Percentiles rank a stretch among this genome's conserved stretches.
These are phyloP conservation scores for Ramaria sp. DNA, from an alignment of 768 basidiomycete genomes.

Conservation along the genomic window DNA sequence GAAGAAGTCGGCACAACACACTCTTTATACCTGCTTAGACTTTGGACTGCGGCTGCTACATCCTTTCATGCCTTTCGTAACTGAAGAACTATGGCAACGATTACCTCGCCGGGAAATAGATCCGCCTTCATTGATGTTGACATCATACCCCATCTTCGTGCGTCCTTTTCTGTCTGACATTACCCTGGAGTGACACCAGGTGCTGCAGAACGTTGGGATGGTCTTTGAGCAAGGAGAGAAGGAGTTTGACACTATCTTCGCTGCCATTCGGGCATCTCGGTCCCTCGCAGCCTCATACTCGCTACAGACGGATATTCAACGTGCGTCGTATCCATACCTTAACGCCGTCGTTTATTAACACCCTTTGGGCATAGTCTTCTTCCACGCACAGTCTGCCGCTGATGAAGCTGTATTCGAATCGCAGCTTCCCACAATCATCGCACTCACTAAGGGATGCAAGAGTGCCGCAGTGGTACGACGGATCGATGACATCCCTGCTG, in stretches of 20 bases:
- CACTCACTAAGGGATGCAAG: slow-evolving; percentile 85
- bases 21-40: slow-evolving; percentile 90
- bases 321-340: slow-evolving; percentile 28
- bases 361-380: slow-evolving; percentile 46
- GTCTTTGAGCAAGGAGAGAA: slow-evolving; percentile 65
- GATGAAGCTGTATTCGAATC: slow-evolving; percentile 60
- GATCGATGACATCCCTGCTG: slow-evolving; percentile 63
- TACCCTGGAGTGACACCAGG: neutral
- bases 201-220: slow-evolving; percentile 45
- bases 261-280: slow-evolving; percentile 65
- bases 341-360: neutral
- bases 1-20: slow-evolving; percentile 84
- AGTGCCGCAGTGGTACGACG: slow-evolving; percentile 57
- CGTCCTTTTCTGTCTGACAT: slow-evolving; percentile 21
- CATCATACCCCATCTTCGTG: slow-evolving; percentile 72
- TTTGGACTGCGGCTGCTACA: slow-evolving; percentile 82
- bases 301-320: slow-evolving; percentile 74
- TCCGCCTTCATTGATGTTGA: slow-evolving; percentile 78
- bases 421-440: slow-evolving; percentile 64
- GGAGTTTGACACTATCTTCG: slow-evolving; percentile 80
- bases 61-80: slow-evolving; percentile 99
- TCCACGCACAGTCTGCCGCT: slow-evolving; percentile 54
- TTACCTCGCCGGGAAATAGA: slow-evolving; percentile 81
- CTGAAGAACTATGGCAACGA: slow-evolving; percentile 97
- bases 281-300: slow-evolving; percentile 86